phyloP scores from a whole-genome alignment of 2,329 filamentous ascomycete genomes.

The Stachybotrys elegans region DNA sequence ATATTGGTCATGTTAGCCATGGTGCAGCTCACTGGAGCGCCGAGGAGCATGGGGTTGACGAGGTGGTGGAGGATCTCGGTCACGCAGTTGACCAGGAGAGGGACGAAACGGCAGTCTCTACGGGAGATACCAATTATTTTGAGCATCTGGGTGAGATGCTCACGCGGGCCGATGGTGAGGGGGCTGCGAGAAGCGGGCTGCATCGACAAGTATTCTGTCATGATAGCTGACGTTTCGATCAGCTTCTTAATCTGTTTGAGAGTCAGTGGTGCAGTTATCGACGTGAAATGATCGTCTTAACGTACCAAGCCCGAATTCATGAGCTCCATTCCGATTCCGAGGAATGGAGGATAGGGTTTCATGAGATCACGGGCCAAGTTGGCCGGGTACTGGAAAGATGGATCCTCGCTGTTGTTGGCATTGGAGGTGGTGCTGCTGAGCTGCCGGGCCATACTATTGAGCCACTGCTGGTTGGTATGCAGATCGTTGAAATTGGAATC shows the following conservation, averaged over 20 bases:
- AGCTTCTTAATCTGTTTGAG: slow-evolving; percentile 65
- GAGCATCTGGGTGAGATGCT: slow-evolving; percentile 67
- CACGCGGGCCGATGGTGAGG: slow-evolving; percentile 63
- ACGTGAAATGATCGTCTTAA: slow-evolving; percentile 8
- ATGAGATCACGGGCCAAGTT: slow-evolving; percentile 58
- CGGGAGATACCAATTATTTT: slow-evolving; percentile 65
- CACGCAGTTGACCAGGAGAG: slow-evolving; percentile 71
- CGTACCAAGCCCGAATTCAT: slow-evolving; percentile 69
- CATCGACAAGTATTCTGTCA: slow-evolving; percentile 68
- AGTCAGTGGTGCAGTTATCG: not conserved
- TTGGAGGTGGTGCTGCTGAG: slow-evolving; percentile 51
- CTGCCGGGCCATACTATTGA: slow-evolving; percentile 61
- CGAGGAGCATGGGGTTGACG: slow-evolving; percentile 55
- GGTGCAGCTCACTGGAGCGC: slow-evolving; percentile 53
- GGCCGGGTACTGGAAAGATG: slow-evolving; percentile 60
- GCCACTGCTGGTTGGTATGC: slow-evolving; percentile 57
- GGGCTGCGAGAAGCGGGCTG: slow-evolving; percentile 55
- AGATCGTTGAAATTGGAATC: slow-evolving; percentile 52
- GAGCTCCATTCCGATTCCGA: slow-evolving; percentile 67
- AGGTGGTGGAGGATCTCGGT: slow-evolving; percentile 63
- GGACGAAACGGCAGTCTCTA: slow-evolving; percentile 71
- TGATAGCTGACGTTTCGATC: slow-evolving; percentile 67
- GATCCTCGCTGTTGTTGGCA: slow-evolving; percentile 41
- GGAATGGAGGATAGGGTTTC: slow-evolving; percentile 66
- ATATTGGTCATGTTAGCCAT: no score